Evolutionary conservation across 2,329 filamentous ascomycete genomes (phyloP), one percentile per base, ranked within the genome.

Genomic region (Alternaria angustiovoidea): DNA sequence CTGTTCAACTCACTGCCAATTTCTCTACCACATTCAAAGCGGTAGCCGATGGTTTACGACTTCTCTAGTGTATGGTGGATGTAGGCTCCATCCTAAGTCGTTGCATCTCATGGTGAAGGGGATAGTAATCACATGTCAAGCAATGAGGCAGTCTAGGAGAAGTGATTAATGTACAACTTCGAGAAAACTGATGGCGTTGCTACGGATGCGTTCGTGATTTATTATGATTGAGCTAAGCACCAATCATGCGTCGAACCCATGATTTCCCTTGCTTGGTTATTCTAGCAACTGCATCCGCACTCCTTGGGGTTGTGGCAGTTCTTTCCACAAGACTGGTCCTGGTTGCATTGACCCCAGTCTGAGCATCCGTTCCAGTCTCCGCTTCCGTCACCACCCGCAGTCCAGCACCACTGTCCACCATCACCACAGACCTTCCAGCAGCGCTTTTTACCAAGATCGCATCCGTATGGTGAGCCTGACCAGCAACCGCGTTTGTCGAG

Each of bases 341-440:
- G 49, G 36, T 32, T 42, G 36, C 49, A 52, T 14, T 12, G 7
- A 12, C 49, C 49, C 49, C 49, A 52, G 36, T 52, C n/a, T n/a
- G 20, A 3, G 22, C 36, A 52, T 18, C 36, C 36, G 49, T 42
- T 28, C 36, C 38, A 52, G 49, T 2, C 36, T 41, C 38, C 49
- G n/a, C 18, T n/a, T 41, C 49, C 38, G 9, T 52, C 49, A 42
- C 49, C 49, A 0, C 24, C 22, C 2, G 49, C 49, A 30, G 49
- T 52, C 49, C 49, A 52, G 49, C 49, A 52, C 49, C 49, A 52
- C 26, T 52, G n/a, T 22, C 49, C 49, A 5, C 36, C 24, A 32
- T 52, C 36, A 52, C 36, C 49, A 2, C 49, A 52, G 24, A 52
- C 49, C 9, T 52, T 52, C 49, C 49, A 42, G 49, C 38, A 42